phyloP scores from a whole-genome alignment of 768 basidiomycete genomes.

The Agaricus blazei region DNA sequence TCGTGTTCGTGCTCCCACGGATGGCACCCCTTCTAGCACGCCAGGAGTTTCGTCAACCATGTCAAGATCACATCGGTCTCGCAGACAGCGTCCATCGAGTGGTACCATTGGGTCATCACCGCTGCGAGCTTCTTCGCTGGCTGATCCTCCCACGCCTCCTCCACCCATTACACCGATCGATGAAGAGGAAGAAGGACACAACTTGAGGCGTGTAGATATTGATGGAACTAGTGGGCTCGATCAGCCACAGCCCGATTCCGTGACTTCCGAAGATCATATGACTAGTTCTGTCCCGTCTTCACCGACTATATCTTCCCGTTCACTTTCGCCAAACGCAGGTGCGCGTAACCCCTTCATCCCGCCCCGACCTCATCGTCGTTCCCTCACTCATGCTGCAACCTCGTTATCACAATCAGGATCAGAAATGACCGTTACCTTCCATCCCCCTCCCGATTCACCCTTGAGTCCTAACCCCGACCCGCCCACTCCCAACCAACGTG shows the following conservation, averaged over 20 bases:
- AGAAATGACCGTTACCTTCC: conserved; percentile 65
- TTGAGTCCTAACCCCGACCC: conserved; percentile 68
- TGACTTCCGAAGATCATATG: conserved; percentile 11
- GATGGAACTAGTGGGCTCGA: conserved; percentile 7
- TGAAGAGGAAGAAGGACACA: conserved; percentile 41
- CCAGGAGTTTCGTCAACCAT: conserved; percentile 41
- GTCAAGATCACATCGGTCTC: conserved; percentile 50
- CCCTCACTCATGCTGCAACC: conserved; percentile 63
- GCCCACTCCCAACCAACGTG: conserved; percentile 78
- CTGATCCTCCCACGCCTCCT: conserved; percentile 44
- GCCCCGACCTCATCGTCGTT: conserved; percentile 60
- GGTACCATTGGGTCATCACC: conserved; percentile 58
- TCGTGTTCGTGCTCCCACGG: conserved; percentile 33
- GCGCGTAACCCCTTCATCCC: conserved; percentile 77
- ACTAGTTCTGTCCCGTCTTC: conserved; percentile 27
- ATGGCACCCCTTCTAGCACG: conserved; percentile 36
- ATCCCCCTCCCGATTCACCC: conserved; percentile 78
- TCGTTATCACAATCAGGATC: conserved; percentile 59
- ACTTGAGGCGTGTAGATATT: conserved; percentile 19
- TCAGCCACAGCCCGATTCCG: conserved; percentile 5
- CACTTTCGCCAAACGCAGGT: conserved; percentile 70
- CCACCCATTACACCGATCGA: conserved; percentile 77
- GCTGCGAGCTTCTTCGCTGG: conserved; percentile 47
- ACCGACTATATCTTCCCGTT: conserved; percentile 44
- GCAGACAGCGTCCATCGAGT: conserved; percentile 50